Evolutionary conservation across 352 stramenopile species (phyloP).

Genomic region (Thraustochytrium striatum): DNA sequence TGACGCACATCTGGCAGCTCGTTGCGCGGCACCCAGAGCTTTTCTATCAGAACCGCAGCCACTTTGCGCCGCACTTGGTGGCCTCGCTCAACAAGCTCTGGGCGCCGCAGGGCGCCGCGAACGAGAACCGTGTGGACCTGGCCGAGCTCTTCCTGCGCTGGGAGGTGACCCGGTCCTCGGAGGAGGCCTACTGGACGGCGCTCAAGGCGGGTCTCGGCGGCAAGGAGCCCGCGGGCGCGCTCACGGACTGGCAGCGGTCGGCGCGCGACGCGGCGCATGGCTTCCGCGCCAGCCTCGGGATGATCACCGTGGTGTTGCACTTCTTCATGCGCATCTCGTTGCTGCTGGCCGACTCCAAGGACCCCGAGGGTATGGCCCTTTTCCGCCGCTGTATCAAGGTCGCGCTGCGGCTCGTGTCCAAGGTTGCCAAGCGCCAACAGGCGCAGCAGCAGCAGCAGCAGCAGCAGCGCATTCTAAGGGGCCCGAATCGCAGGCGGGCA

Average conservation of each 20-base stretch:
- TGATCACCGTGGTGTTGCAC: constrained; percentile 86
- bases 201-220: not conserved
- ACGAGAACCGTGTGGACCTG: constrained; percentile 88
- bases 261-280: not conserved
- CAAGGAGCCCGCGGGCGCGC: too few relatives aligned
- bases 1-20: constrained; percentile 95
- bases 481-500: not conserved
- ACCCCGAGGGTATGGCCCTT: constrained; percentile 25
- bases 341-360: constrained; percentile 57
- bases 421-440: not conserved
- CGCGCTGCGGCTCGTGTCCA: not conserved
- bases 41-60: constrained; percentile 82
- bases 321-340: constrained; percentile 63
- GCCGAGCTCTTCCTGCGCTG: constrained; percentile 92
- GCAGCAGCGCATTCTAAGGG: not conserved
- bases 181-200: constrained; percentile 49
- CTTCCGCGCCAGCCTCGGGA: constrained; percentile 55
- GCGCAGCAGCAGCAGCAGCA: not conserved
- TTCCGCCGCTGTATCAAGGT: constrained; percentile 6
- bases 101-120: constrained; percentile 82
- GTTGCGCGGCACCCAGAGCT: constrained; percentile 87
- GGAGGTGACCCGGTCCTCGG: constrained; percentile 61
- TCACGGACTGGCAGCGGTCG: too few relatives aligned
- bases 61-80: constrained; percentile 93
- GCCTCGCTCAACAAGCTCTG: constrained; percentile 89